A percentile compares a stretch with the other conserved stretches of the same genome.
phyloP scores from a whole-genome alignment of 192 early-diverging fungal species.

The Podila epigama region DNA sequence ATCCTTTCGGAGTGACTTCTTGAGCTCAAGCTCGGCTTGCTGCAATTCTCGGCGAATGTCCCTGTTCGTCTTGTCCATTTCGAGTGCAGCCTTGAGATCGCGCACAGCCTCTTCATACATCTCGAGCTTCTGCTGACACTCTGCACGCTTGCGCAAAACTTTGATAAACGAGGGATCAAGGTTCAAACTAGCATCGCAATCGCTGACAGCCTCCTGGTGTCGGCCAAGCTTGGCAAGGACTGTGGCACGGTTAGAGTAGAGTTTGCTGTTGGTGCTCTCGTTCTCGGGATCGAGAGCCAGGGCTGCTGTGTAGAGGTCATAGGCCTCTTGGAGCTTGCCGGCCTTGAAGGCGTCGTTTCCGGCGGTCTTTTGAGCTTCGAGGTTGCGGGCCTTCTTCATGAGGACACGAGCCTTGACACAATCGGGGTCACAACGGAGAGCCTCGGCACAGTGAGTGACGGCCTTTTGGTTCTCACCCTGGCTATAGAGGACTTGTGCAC shows the following conservation, averaged over 20 bases:
- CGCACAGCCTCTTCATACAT: constrained; percentile 80
- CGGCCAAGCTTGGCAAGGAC: constrained; percentile 71
- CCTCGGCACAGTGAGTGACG: constrained; percentile 60
- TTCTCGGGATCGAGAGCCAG: constrained; percentile 72
- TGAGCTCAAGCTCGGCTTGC: constrained; percentile 69
- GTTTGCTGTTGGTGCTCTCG: constrained; percentile 66
- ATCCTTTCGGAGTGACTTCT: constrained; percentile 89
- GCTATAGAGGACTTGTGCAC: constrained; percentile 74
- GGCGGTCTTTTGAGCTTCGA: constrained; percentile 72
- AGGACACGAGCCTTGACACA: constrained; percentile 70
- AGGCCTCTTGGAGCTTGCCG: constrained; percentile 64
- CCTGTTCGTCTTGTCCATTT: constrained; percentile 68
- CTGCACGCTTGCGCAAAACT: constrained; percentile 79
- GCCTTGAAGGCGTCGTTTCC: constrained; percentile 80
- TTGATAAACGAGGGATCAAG: constrained; percentile 71
- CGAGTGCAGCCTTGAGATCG: constrained; percentile 72
- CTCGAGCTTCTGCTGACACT: constrained; percentile 74
- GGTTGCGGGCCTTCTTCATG: constrained; percentile 65
- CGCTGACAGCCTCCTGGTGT: constrained; percentile 62
- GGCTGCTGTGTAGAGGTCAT: constrained; percentile 71
- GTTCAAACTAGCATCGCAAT: constrained; percentile 73
- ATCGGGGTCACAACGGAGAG: constrained; percentile 82
- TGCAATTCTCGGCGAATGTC: constrained; percentile 48
- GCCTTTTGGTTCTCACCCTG: constrained; percentile 70
- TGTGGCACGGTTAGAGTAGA: constrained; percentile 81